Conservation (phyloP, 371 early-diverging fungal genomes). For the Nematocida sp. region DNA sequence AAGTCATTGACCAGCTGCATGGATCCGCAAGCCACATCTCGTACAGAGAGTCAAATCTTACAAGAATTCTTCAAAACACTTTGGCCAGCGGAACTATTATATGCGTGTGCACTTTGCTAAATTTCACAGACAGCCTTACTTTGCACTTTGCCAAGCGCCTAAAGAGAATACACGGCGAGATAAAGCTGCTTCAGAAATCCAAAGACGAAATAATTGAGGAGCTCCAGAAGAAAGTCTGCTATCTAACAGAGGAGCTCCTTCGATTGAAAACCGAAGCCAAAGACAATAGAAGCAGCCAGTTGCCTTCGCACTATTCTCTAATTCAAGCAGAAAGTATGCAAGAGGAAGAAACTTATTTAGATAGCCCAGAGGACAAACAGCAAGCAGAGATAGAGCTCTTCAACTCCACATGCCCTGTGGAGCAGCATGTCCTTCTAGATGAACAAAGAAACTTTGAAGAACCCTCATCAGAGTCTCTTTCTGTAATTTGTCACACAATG, state of each 20-base stretch:
- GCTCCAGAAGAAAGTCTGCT: slow-evolving; percentile 15
- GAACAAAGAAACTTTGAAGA: not conserved
- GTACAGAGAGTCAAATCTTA: slow-evolving; percentile 82
- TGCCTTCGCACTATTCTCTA: not conserved
- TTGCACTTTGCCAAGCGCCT: slow-evolving; percentile 76
- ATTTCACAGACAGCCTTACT: slow-evolving; percentile 76
- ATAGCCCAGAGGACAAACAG: not conserved
- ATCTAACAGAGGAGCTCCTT: slow-evolving; percentile 30
- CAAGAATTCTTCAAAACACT: slow-evolving; percentile 75
- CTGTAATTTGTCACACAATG: not conserved
- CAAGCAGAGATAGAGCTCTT: not conserved
- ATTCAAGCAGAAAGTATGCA: not conserved
- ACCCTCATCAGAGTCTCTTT: not conserved
- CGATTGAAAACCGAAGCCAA: not conserved
- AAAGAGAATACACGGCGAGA: slow-evolving; percentile 26
- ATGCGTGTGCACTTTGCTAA: slow-evolving; percentile 74
- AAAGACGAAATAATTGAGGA: slow-evolving; percentile 50
- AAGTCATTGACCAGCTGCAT: slow-evolving; percentile 63
- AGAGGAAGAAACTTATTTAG: not conserved
- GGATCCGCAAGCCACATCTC: slow-evolving; percentile 72
- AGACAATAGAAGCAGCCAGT: not conserved
- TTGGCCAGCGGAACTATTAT: slow-evolving; percentile 74
- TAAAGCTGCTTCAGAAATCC: slow-evolving; percentile 21
- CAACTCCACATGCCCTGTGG: not conserved
- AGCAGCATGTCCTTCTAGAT: not conserved